Percentiles rank a stretch among this genome's conserved stretches.
These are phyloP conservation scores for Pythium dissimile DNA, from an alignment of 352 stramenopile genomes.

Conservation along the genomic window DNA sequence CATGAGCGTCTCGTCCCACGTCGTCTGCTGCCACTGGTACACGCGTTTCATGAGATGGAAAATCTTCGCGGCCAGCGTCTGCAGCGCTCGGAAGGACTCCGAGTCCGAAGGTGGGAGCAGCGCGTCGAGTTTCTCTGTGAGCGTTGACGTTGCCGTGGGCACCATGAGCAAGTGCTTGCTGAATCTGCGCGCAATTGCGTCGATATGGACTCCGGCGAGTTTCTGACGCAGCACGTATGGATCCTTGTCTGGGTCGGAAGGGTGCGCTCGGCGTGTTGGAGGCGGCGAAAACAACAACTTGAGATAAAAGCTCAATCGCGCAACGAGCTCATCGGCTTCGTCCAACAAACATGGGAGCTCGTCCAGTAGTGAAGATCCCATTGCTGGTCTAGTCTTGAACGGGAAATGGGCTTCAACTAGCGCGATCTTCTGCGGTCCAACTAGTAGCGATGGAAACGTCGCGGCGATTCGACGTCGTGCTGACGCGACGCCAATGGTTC, in stretches of 20 bases:
- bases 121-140: conserved; percentile 24
- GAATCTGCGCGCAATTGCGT: conserved; percentile 34
- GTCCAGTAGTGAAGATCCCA: conserved; percentile 55
- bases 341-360: conserved; percentile 59
- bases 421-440: neutral
- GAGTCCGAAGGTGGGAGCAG: conserved; percentile 7
- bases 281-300: conserved; percentile 21
- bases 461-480: neutral
- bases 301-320: conserved; percentile 39
- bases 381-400: too few relatives aligned
- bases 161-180: conserved; percentile 39
- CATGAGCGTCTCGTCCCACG: conserved; percentile 40
- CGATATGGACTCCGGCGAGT: conserved; percentile 23
- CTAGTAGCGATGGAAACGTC: conserved; percentile 3
- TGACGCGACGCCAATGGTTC: too few relatives aligned
- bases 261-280: neutral
- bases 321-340: conserved; percentile 58
- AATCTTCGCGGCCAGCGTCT: conserved; percentile 25
- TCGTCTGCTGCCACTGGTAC: conserved; percentile 56
- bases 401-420: neutral
- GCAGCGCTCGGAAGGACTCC: conserved; percentile 17
- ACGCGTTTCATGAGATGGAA: conserved; percentile 65
- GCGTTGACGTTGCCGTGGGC: neutral
- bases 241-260: conserved; percentile 5
- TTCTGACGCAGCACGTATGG: conserved; percentile 12